phyloP scores from a whole-genome alignment of 75 land plant genomes.

The Picea sitchensis region DNA sequence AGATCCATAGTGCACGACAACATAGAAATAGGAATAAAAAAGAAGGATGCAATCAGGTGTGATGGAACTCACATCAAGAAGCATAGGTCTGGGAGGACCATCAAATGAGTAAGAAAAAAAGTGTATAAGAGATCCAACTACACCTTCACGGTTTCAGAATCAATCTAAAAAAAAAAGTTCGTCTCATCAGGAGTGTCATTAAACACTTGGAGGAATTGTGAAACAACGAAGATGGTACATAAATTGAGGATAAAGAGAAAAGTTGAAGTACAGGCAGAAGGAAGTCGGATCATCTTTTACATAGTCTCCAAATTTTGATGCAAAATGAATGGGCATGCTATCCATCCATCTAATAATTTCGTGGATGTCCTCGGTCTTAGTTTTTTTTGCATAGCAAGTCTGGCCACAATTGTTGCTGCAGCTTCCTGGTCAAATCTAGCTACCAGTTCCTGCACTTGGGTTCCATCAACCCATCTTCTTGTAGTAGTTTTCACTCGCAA shows the following conservation, averaged over 20 bases:
- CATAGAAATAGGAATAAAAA: constrained; percentile 90
- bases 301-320: too few species aligned
- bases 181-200: constrained; percentile 94
- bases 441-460: constrained; percentile 46
- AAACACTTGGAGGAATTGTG: constrained; percentile 92
- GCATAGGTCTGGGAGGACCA: constrained; percentile 94
- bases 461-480: constrained; percentile 17
- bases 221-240: constrained; percentile 89
- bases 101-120: constrained; percentile 87
- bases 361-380: constrained; percentile 47
- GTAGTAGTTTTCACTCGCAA: constrained; percentile 85
- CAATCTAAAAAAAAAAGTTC: constrained; percentile 67
- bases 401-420: constrained; percentile 33
- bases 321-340: constrained; percentile 9
- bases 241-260: constrained; percentile 36
- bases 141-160: constrained; percentile 90
- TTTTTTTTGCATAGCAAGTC: constrained; percentile 68
- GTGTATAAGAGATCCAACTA: constrained; percentile 82
- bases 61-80: constrained; percentile 85
- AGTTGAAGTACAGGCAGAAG: too few species aligned
- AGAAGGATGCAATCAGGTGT: constrained; percentile 76
- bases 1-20: constrained; percentile 73
- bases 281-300: too few species aligned
- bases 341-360: constrained; percentile 97
- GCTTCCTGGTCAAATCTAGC: constrained; percentile 91